Evolutionary conservation across 2,329 filamentous ascomycete species (phyloP), one percentile per base, ranked within the genome.

Genomic region (Trichoderma polysporum): DNA sequence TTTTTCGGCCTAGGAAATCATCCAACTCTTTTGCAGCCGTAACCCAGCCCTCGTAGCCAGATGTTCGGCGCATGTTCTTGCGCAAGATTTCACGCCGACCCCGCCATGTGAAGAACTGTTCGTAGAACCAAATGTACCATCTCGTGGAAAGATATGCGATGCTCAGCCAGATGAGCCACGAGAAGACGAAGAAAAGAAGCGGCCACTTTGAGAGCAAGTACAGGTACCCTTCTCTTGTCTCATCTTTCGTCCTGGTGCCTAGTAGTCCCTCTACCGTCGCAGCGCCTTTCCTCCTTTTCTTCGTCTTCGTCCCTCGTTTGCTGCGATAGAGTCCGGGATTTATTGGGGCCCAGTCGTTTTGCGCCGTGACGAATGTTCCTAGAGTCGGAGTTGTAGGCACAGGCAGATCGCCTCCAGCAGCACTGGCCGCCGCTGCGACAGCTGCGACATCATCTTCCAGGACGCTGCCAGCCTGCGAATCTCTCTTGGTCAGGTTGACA

Each of bases 311-410:
- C 74, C 72, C 76, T 74, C 77, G 75, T 74, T 78, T 82, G 60
- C 69, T 70, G 15, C 73, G 72, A 72, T 81, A 76, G 25, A 94
- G 84, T 66, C 86, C 89, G 75, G 94, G 88, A 72, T 91, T 90
- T 13, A 98, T 88, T 0, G 95, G 95, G 17, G 92, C 90, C 95
- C 95, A 99, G 82, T 99, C 95, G 77, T 97, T 97, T 75, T 96
- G 88, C 47, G 95, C 94, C 3, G 92, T 91, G 73, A 98, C 92
- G 76, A 94, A 93, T 58, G 87, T 79, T 45, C 78, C 80, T 67
- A 79, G 77, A 2, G 47, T 69, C 70, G 71, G 78, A 65, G 68
- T 68, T 7, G 70, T 67, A 4, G 72, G 68, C 9, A 71, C 63
- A 3, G 71, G 68, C 22, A 77, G 39, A 7, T 81, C 78, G 27